Evolutionary conservation across 225 moss, liverwort and hornwort genomes (phyloP), one percentile per base, ranked within the genome.

Genomic region (Sphagnum contortum): DNA sequence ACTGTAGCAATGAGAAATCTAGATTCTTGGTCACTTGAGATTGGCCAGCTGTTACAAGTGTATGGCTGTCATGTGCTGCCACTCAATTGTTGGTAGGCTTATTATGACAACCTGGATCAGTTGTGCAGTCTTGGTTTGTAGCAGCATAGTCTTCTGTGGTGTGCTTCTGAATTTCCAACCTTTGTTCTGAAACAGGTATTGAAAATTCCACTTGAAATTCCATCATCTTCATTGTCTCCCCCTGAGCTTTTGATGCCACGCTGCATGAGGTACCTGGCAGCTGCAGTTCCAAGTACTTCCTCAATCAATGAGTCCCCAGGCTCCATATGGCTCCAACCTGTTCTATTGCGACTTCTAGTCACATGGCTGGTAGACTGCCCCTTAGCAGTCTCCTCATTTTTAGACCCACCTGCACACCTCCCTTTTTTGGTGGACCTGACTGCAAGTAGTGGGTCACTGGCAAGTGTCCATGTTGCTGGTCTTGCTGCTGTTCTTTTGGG

Each of bases 301-400:
- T 61, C 76, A 57, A 81, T 85, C 50, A 71, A 81, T 71, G 55
- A 75, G 5, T 79, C 79, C 58, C 67, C 81, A 46, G 84, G 87
- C 10, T 81, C 87, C 11, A 76, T 93, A 54, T 98, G 98, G 98
- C 89, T 98, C 64, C 98, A 98, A 68, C 98, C 98, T 48, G 89
- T 98, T 63, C 77, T 98, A 45, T 74, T 98, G 54, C 83, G 98
- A 57, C 80, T 98, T 14, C 82, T 98, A 49, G 93, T 98, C n/a
- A 98, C 93, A 8, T 98, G 98, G 98, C 83, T 93, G 63, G 87
- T 74, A 9, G 98, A 98, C 74, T 93, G 93, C 72, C 89, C 98
- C 45, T 80, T 83, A 48, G 98, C 93, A 66, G 91, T 93, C 5
- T 72, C 87, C 69, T 85, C 89, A 48, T 81, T 98, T 51, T 50